Conservation (phyloP, 2,329 filamentous ascomycete species). For the Hypoxylon sp. region DNA sequence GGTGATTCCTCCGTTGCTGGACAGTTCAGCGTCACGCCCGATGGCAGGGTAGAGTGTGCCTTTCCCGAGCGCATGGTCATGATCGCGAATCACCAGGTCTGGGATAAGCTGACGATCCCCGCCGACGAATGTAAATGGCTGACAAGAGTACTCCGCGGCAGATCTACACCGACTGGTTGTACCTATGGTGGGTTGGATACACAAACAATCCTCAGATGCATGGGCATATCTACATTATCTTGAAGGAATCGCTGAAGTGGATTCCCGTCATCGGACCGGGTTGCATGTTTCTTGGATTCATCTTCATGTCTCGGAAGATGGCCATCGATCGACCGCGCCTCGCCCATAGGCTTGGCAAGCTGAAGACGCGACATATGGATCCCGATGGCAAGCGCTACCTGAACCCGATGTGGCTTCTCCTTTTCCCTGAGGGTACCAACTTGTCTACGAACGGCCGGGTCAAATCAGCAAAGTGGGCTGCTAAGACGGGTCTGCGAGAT, state of each 20-base stretch:
- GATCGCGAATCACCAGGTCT: constrained; percentile 87
- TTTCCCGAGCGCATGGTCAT: constrained; percentile 87
- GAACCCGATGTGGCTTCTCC: constrained; percentile 90
- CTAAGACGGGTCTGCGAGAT: constrained; percentile 80
- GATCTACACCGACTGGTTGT: constrained; percentile 93
- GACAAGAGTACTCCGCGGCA: constrained; percentile 51
- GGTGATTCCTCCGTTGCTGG: constrained; percentile 84
- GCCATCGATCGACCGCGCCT: constrained; percentile 82
- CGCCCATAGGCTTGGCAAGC: constrained; percentile 78
- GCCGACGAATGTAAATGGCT: constrained; percentile 32
- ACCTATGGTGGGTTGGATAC: constrained; percentile 95
- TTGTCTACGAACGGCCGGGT: constrained; percentile 77
- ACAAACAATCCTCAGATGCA: constrained; percentile 82
- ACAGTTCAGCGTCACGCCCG: constrained; percentile 77
- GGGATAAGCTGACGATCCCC: constrained; percentile 11
- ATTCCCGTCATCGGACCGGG: constrained; percentile 85
- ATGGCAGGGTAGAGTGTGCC: constrained; percentile 81
- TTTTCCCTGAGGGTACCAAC: constrained; percentile 92
- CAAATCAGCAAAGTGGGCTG: constrained; percentile 81
- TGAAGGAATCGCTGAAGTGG: constrained; percentile 88
- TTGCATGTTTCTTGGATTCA: constrained; percentile 90
- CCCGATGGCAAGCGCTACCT: constrained; percentile 69
- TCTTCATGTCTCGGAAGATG: constrained; percentile 94
- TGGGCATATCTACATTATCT: constrained; percentile 89
- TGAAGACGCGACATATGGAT: constrained; percentile 71